Evolutionary conservation across 2,329 filamentous ascomycete species (phyloP), one percentile per base, ranked within the genome.

Genomic region (Trichoderma sp.): DNA sequence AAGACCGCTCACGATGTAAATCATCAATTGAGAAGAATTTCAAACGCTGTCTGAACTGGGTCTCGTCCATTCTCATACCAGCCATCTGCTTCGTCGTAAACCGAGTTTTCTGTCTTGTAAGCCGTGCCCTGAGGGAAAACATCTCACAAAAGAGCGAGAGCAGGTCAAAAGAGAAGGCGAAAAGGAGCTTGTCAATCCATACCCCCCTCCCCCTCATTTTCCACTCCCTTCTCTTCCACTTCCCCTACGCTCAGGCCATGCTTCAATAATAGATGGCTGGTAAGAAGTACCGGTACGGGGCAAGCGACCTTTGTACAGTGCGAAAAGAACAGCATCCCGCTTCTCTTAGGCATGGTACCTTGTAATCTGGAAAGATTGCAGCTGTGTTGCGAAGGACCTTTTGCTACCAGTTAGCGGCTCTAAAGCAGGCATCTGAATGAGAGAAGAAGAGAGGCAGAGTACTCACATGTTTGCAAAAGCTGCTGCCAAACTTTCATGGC

Each of bases 261-360:
- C 57, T n/a, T 55, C 49, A 47, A 68, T 68, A 68, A 68, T 68
- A 49, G 65, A 68, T 68, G 65, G 65, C 65, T 68, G 65, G 67
- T 63, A 29, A 33, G 40, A 69, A 69, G 68, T 69, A 69, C 68
- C 61, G 47, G 61, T 66, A 69, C 61, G 68, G 19, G 13, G 35
- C 6, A 29, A 60, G 43, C 43, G 61, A 57, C 58, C 21, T 35
- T 4, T 2, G 3, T 49, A 69, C 68, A 69, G 68, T 69, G 68
- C 68, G 68, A 57, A 16, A 3, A 13, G 5, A 10, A 3, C 24
- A 49, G 14, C 11, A 6, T 6, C 29, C 5, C 55, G 37, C 64
- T 14, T 27, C 52, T 29, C 6, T 31, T 27, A 27, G 43, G 29
- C 55, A 33, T 13, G n/a, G 53, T 49, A 59, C 60, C 33, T 56